Conservation (phyloP, 169 alveolate species). For the Ichthyophthirius multifiliis region DNA sequence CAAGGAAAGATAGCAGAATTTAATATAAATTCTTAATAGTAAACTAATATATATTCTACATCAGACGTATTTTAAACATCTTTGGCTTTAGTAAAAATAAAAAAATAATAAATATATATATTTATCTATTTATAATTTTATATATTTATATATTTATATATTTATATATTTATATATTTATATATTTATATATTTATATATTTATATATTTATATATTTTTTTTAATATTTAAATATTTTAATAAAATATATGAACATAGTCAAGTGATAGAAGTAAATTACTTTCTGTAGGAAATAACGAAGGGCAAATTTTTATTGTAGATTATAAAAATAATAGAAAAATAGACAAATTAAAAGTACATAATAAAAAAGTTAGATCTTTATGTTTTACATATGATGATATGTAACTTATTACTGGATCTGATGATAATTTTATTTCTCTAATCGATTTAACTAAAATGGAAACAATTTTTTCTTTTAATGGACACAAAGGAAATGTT, state of each 20-base stretch:
- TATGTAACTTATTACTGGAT: slow-evolving; percentile 7
- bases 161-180: not conserved
- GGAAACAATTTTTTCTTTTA: slow-evolving; percentile 22
- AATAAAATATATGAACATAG: not conserved
- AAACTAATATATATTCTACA: not conserved
- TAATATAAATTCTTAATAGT: not conserved
- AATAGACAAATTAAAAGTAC: not conserved
- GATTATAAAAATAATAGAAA: not conserved
- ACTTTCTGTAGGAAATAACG: not conserved
- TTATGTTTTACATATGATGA: slow-evolving; percentile 27
- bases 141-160: no score
- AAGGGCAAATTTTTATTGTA: not conserved
- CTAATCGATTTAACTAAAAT: slow-evolving; percentile 29
- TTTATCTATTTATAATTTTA: not conserved
- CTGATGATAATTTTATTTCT: slow-evolving; percentile 31
- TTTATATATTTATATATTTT: not conserved
- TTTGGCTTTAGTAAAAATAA: not conserved
- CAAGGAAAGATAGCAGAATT: slow-evolving; percentile 20
- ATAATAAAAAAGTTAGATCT: slow-evolving; percentile 32
- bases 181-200: not conserved
- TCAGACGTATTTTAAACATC: not conserved
- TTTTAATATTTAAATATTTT: not conserved
- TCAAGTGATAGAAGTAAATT: not conserved
- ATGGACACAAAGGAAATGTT: slow-evolving; percentile 21
- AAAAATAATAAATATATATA: no score